Evolutionary conservation across 164 flowering plant genomes (phyloP).

Genomic region (Tetracentron sinense): DNA sequence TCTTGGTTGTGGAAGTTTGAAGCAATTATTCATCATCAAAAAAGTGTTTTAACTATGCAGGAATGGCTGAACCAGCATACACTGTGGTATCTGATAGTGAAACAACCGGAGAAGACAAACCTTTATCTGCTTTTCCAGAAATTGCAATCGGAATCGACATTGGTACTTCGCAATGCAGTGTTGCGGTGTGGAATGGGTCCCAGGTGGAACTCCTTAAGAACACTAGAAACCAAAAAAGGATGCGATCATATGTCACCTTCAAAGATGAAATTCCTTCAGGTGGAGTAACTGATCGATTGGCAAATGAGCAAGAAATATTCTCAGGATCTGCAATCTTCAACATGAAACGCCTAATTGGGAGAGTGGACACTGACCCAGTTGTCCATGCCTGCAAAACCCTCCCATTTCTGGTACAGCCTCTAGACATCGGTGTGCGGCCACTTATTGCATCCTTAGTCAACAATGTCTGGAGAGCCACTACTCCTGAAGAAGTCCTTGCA

Average conservation of each 20-base stretch:
- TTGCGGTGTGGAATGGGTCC: constrained; percentile 87
- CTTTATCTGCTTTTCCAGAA: constrained; percentile 46
- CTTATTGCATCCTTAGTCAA: constrained; percentile 86
- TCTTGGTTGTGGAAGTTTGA: not conserved
- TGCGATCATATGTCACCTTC: constrained; percentile 70
- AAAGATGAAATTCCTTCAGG: constrained; percentile 66
- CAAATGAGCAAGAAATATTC: constrained; percentile 63
- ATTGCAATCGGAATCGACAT: constrained; percentile 84
- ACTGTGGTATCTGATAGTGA: constrained; percentile 87
- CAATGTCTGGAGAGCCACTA: constrained; percentile 80
- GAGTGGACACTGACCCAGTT: constrained; percentile 88
- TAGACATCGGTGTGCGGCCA: constrained; percentile 80
- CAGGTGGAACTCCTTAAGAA: constrained; percentile 66
- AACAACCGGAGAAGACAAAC: constrained; percentile 62
- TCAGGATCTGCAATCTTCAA: constrained; percentile 87
- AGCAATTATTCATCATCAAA: not conserved
- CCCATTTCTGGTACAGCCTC: constrained; percentile 81
- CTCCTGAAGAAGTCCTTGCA: constrained; percentile 90
- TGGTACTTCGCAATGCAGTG: constrained; percentile 84
- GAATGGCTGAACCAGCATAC: constrained; percentile 77
- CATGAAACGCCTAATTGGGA: constrained; percentile 80
- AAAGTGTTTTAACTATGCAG: constrained; percentile 23
- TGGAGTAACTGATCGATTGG: constrained; percentile 52
- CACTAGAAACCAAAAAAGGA: constrained; percentile 60
- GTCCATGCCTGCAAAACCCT: constrained; percentile 71